Evolutionary conservation across 345 rosid genomes (phyloP).

Genomic region (Psidium guajava): DNA sequence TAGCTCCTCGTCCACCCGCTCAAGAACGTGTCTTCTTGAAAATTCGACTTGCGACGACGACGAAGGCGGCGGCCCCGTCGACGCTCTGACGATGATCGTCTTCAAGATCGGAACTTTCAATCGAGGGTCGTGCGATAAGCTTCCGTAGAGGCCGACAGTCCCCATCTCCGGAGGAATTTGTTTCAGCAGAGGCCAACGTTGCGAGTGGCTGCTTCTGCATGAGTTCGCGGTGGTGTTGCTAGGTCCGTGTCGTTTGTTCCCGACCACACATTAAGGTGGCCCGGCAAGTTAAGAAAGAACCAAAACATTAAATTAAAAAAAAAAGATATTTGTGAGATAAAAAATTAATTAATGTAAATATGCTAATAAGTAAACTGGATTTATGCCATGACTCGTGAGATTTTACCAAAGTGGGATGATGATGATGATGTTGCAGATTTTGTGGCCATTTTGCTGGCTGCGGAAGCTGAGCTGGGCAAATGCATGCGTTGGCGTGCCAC

Average conservation of each 20-base stretch:
- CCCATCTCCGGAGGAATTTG: background rate
- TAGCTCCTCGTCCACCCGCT: conserved; percentile 61
- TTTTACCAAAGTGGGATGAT: background rate
- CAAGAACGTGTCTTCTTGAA: conserved; percentile 33
- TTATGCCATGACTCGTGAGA: too few species aligned
- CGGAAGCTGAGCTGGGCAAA: background rate
- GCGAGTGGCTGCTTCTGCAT: background rate
- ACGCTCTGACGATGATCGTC: background rate
- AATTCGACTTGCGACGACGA: background rate
- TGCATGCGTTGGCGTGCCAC: background rate
- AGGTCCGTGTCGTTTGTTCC: background rate
- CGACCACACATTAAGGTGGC: background rate
- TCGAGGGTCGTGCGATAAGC: background rate
- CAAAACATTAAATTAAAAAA: background rate
- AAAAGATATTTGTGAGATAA: background rate
- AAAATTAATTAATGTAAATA: background rate
- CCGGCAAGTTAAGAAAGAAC: background rate
- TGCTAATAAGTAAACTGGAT: too few species aligned
- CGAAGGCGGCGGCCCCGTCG: background rate
- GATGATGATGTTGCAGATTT: background rate
- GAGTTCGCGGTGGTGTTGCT: too few species aligned
- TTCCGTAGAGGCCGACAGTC: background rate
- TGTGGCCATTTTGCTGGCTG: background rate
- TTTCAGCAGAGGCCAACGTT: background rate
- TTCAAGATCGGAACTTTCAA: background rate